Evolutionary conservation across 192 early-diverging fungal species (phyloP).

Genomic region (Chytriomyces sp.): DNA sequence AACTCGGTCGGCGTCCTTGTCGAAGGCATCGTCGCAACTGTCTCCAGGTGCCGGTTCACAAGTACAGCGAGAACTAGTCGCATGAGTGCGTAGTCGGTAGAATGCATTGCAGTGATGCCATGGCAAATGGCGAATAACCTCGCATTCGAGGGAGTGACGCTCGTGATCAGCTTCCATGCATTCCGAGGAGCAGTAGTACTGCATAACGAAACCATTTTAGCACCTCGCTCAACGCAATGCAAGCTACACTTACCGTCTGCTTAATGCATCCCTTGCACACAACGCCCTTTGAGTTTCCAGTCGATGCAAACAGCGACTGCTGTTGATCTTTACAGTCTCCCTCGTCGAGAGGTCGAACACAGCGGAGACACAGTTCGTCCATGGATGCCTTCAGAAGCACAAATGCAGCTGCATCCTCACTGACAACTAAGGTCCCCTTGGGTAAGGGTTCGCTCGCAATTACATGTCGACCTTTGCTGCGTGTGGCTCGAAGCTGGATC

Average conservation of each 20-base stretch:
- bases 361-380: conserved; percentile 35
- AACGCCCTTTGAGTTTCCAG: not conserved
- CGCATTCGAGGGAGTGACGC: conserved; percentile 44
- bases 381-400: conserved; percentile 25
- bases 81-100: conserved; percentile 45
- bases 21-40: not conserved
- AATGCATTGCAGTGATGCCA: conserved; percentile 38
- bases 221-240: no score
- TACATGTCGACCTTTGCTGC: conserved; percentile 37
- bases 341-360: no score
- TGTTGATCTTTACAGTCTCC: not conserved
- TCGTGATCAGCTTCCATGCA: conserved; percentile 50
- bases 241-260: no score
- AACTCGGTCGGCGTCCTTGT: conserved; percentile 11
- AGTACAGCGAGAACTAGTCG: conserved; percentile 44
- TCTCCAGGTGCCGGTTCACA: not conserved
- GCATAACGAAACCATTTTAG: no score
- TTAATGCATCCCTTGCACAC: conserved; percentile 33
- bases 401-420: conserved; percentile 20
- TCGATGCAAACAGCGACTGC: not conserved
- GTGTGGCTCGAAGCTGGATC: conserved; percentile 23
- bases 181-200: conserved; percentile 61
- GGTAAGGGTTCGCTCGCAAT: no score
- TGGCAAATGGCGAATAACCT: conserved; percentile 34
- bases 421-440: conserved; percentile 29